Base-by-base conservation (phyloP, 75 land plant genomes). In the Azolla pinnata region DNA sequence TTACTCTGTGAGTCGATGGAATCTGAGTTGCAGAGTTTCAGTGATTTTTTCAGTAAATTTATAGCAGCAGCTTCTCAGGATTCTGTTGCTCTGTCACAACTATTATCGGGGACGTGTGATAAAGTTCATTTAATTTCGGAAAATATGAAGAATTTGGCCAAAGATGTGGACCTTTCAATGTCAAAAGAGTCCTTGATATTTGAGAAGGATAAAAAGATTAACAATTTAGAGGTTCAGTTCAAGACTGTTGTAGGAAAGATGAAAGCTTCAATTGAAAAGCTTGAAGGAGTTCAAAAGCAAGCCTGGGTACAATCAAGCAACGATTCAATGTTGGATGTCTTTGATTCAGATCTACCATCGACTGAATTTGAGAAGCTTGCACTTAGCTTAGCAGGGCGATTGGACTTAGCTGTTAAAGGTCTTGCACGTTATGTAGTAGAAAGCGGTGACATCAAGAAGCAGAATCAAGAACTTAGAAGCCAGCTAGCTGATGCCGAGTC, bases 401-500 rank as follows among this genome's bases (percentile, higher is more conserved):
- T n/a, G n/a, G n/a, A n/a, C n/a, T n/a, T n/a, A n/a, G n/a, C n/a
- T n/a, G n/a, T n/a, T n/a, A n/a, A n/a, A n/a, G n/a, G n/a, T n/a
- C n/a, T n/a, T n/a, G n/a, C n/a, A n/a, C n/a, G n/a, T n/a, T n/a
- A n/a, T n/a, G n/a, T n/a, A n/a, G n/a, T n/a, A n/a, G n/a, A n/a
- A n/a, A n/a, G n/a, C n/a, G n/a, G n/a, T 29, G 77, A 85, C 29
- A 74, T 30, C n/a, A 75, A 71, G 19, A 75, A 68, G 21, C 61
- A 69, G 7, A 74, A 65, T 67, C 52, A 31, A 44, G 86, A 86
- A 60, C 74, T 86, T 46, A 70, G 72, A 14, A 31, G 54, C 48
- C 86, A 86, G 49, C 69, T 83, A 28, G 72, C 62, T 61, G 72
- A 70, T 59, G 81, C 81, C 49, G 77, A 86, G 56, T 57, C 68